phyloP scores from a whole-genome alignment of 306 rosid genomes.

The Lathyrus oleraceus region DNA sequence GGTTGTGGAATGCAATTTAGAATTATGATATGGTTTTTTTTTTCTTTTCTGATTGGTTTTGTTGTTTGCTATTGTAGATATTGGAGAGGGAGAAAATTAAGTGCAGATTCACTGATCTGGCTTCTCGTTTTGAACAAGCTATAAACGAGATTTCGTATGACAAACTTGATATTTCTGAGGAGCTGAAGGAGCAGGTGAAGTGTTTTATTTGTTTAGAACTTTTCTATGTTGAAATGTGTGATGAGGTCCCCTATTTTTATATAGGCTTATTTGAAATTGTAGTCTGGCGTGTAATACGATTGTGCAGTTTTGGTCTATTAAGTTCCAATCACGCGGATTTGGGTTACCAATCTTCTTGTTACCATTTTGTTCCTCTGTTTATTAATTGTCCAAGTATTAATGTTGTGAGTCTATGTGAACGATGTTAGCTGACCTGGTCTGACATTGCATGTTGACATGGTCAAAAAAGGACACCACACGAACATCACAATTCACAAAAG shows the following conservation, averaged over 20 bases:
- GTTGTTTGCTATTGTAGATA: slow-evolving; percentile 54
- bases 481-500: neutral
- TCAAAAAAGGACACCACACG: neutral
- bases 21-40: neutral
- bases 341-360: neutral
- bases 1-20: neutral
- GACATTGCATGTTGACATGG: neutral
- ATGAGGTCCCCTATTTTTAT: neutral
- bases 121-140: slow-evolving; percentile 61
- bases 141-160: slow-evolving; percentile 49
- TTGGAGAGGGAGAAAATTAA: slow-evolving; percentile 63
- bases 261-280: neutral
- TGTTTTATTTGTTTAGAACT: neutral
- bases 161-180: slow-evolving; percentile 70
- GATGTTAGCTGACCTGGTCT: neutral
- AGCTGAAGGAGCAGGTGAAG: slow-evolving; percentile 88
- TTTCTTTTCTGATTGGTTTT: neutral
- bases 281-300: neutral
- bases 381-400: neutral
- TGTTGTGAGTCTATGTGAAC: neutral
- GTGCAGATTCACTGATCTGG: slow-evolving; percentile 52
- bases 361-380: neutral
- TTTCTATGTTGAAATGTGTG: neutral
- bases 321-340: neutral
- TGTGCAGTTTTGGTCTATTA: neutral